Base-by-base conservation (phyloP, 2,329 filamentous ascomycete species). In the Fusarium musae region DNA sequence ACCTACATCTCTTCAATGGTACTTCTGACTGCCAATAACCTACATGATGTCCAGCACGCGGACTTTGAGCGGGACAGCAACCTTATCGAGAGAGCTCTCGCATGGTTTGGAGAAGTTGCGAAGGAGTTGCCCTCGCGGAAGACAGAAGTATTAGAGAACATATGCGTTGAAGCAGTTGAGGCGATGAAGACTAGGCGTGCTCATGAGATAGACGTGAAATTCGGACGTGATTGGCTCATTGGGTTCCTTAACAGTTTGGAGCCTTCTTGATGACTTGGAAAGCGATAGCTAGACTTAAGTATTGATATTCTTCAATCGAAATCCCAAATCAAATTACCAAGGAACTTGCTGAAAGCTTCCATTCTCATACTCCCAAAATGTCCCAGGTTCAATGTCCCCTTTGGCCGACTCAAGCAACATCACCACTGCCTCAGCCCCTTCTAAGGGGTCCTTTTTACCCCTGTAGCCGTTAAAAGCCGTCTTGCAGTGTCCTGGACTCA, bases 291-390 rank as follows among this genome's bases (percentile, higher is more conserved):
- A 49, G 8, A 49, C 3, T 9, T 2, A 13, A 47, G 12, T n/a
- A 49, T 1, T 32, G 11, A 2, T 30, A 16, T 17, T 10, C 13
- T 17, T 32, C 3, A 9, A 36, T 17, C 34, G 4, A 34, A 15
- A 8, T 36, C 10, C 2, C 3, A 21, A 21, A 0, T 7, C 2
- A 7, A 4, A 4, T 26, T 43, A 69, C 65, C 65, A 69, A 16
- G 66, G 42, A 6, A 69, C 47, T 28, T 65, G 52, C 12, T 44
- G 36, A 13, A 69, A 69, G 3, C 5, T 9, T 3, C 32, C 26
- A 6, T 40, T 17, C 21, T 69, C 59, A 26, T 53, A 65, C 17
- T 69, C 59, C 65, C 65, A 69, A 36, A 69, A 69, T 1, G 66
- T 54, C 2, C 66, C 66, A 4, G 59, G 17, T 28, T 54, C 36